These are phyloP conservation scores for Chaetoscypha palmicola DNA, from an alignment of 2,329 filamentous ascomycete species.

Conservation along the genomic window DNA sequence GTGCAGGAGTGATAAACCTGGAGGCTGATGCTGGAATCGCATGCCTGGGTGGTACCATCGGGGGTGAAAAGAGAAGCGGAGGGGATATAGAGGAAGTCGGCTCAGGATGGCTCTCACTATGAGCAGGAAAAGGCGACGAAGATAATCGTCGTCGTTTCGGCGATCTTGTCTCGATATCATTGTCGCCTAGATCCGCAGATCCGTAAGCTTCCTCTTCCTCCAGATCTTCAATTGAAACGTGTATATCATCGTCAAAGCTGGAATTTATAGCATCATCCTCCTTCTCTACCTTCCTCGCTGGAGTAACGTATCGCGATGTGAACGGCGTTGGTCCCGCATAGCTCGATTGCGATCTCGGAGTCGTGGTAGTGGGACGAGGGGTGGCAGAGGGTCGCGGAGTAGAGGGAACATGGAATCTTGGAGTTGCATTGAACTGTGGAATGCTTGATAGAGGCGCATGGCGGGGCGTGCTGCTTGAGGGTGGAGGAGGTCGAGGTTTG, in stretches of 20 bases:
- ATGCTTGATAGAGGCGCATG: neutral
- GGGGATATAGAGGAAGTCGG: slow-evolving; percentile 16
- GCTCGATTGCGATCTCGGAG: slow-evolving; percentile 1
- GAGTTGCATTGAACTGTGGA: slow-evolving; percentile 30
- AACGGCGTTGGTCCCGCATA: slow-evolving; percentile 12
- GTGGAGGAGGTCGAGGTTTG: slow-evolving; percentile 2
- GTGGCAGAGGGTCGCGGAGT: slow-evolving; percentile 23
- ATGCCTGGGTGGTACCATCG: slow-evolving; percentile 10
- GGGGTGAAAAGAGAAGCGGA: slow-evolving; percentile 25
- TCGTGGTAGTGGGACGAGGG: slow-evolving; percentile 20
- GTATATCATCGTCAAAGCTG: slow-evolving; percentile 19
- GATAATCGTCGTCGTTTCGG: slow-evolving; percentile 28
- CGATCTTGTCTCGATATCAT: slow-evolving; percentile 16
- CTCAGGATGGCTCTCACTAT: slow-evolving; percentile 7
- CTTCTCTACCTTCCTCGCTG: slow-evolving; percentile 15
- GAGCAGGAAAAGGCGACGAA: slow-evolving; percentile 7
- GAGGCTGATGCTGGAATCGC: slow-evolving; percentile 22
- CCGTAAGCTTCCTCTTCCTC: slow-evolving; percentile 13
- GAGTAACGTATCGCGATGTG: slow-evolving; percentile 25
- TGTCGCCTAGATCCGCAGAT: slow-evolving; percentile 12
- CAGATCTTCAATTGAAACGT: slow-evolving; percentile 25
- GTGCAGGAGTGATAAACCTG: slow-evolving; percentile 25
- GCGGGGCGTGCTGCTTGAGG: neutral
- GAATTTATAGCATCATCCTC: slow-evolving; percentile 22
- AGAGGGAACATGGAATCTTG: slow-evolving; percentile 29